Base-by-base conservation (phyloP, 257 asterid genomes). In the Striga asiatica region DNA sequence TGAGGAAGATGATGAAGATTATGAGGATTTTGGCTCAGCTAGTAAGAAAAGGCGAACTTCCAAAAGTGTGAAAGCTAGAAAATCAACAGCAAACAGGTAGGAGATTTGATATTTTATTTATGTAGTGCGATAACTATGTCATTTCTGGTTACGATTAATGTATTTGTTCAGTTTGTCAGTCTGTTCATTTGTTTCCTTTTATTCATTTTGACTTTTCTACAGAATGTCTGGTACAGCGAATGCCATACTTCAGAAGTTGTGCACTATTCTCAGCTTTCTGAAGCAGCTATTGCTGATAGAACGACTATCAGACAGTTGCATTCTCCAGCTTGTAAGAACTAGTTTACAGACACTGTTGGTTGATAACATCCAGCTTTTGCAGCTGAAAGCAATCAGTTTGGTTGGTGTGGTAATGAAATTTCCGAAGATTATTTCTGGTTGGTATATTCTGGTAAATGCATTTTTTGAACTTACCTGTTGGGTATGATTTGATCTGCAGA, bases 261-360 rank as follows among this genome's bases (percentile, higher is more conserved):
- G 97, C 75, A 85, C 93, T 59, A 77, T 92, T 64, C 82, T 92
- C 76, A 79, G 84, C 66, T 84, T 78, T 76, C 79, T 92, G 35
- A 80, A 79, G 82, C 93, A 88, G 69, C 71, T 92, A 66, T 70
- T 89, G 76, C 72, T 77, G 28, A 74, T 84, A 56, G 99, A 88
- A 80, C 89, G 89, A 66, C 81, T 92, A 39, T 78, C 99, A 29
- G 99, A 92, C 73, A 83, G 99, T 79, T 92, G 93, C 75, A 76
- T 88, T 66, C 78, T 92, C 46, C 99, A 88, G 74, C 94, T 92
- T 39, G 85, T 88, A 61, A 83, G 89, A 77, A 88, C 93, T 58
- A 72, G 97, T 64, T 79, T 92, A 60, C 89, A 94, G 59, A 82
- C 97, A 45, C 76, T 92, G 60, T 61, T 81, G 71, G 99, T 92